Evolutionary conservation across 1,139 yeast genomes (phyloP).

Genomic region (Hemisphaericaspora xylanilytica): DNA sequence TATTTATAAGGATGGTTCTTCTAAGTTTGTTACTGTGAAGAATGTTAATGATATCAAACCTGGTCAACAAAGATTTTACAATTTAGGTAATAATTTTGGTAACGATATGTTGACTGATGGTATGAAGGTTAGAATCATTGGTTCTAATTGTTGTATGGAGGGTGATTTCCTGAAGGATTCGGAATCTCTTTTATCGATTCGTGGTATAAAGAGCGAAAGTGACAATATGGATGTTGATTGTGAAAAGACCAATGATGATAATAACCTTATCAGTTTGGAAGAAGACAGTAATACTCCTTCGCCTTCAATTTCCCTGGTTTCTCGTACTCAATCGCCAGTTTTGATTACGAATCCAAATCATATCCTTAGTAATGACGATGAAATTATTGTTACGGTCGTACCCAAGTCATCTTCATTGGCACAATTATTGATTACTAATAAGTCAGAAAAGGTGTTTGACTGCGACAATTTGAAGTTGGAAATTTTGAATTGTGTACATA

Average conservation of each 20-base stretch:
- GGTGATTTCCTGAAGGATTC: slow-evolving; percentile 20
- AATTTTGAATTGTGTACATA: slow-evolving; percentile 31
- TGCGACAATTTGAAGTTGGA: slow-evolving; percentile 32
- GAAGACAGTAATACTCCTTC: background rate
- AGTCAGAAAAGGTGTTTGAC: slow-evolving; percentile 24
- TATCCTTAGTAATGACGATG: slow-evolving; percentile 8
- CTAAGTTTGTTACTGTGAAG: slow-evolving; percentile 22
- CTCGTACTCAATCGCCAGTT: slow-evolving; percentile 2
- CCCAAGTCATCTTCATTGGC: slow-evolving; percentile 34
- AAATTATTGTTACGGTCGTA: slow-evolving; percentile 24
- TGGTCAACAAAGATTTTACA: slow-evolving; percentile 30
- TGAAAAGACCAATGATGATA: too few relatives aligned
- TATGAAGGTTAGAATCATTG: slow-evolving; percentile 22
- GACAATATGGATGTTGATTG: background rate
- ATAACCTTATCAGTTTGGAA: background rate
- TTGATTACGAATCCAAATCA: slow-evolving; percentile 2
- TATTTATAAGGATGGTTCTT: slow-evolving; percentile 15
- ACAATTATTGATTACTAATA: slow-evolving; percentile 34
- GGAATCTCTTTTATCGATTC: slow-evolving; percentile 12
- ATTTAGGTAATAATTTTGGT: slow-evolving; percentile 20
- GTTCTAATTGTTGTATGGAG: slow-evolving; percentile 22
- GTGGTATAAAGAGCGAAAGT: background rate
- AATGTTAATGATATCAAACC: slow-evolving; percentile 29
- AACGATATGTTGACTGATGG: slow-evolving; percentile 17
- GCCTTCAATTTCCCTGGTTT: background rate